Conservation (phyloP, 225 moss, liverwort and hornwort genomes). For the Sphagnum contortum region DNA sequence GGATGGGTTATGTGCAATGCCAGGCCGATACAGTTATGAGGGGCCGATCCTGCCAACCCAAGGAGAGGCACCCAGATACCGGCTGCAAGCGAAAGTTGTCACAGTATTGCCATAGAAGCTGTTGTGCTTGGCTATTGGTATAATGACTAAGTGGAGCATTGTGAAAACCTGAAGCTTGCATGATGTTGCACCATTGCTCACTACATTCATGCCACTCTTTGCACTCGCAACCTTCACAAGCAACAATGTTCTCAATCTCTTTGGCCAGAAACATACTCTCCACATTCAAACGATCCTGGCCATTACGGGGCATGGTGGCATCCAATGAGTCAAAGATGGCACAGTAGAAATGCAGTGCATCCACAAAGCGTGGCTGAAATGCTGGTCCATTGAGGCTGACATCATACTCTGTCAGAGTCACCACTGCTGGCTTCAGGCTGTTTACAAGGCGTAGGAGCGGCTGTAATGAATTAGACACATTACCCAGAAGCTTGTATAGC, state of each 20-base stretch:
- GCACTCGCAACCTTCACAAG: slow-evolving; percentile 32
- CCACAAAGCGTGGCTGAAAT: slow-evolving; percentile 43
- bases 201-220: slow-evolving; percentile 46
- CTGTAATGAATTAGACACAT: slow-evolving; percentile 20
- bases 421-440: slow-evolving; percentile 37
- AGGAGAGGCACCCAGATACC: slow-evolving; percentile 25
- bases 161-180: slow-evolving; percentile 25
- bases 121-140: slow-evolving; percentile 61
- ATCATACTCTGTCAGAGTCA: slow-evolving; percentile 62
- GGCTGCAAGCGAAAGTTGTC: slow-evolving; percentile 51
- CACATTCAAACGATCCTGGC: slow-evolving; percentile 49
- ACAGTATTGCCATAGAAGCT: slow-evolving; percentile 61
- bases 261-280: slow-evolving; percentile 50
- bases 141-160: slow-evolving; percentile 54
- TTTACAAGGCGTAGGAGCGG: slow-evolving; percentile 28
- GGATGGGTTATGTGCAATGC: slow-evolving; percentile 20
- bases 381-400: slow-evolving; percentile 40
- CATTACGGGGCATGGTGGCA: slow-evolving; percentile 51
- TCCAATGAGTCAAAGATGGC: slow-evolving; percentile 67
- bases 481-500: slow-evolving; percentile 40
- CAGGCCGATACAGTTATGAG: slow-evolving; percentile 60
- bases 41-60: slow-evolving; percentile 61
- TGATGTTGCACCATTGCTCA: slow-evolving; percentile 36
- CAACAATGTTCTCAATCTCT: slow-evolving; percentile 61
- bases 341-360: slow-evolving; percentile 59